Base-by-base conservation (phyloP, 805 yeast genomes). In the Saccharomycopsis fibuligera region DNA sequence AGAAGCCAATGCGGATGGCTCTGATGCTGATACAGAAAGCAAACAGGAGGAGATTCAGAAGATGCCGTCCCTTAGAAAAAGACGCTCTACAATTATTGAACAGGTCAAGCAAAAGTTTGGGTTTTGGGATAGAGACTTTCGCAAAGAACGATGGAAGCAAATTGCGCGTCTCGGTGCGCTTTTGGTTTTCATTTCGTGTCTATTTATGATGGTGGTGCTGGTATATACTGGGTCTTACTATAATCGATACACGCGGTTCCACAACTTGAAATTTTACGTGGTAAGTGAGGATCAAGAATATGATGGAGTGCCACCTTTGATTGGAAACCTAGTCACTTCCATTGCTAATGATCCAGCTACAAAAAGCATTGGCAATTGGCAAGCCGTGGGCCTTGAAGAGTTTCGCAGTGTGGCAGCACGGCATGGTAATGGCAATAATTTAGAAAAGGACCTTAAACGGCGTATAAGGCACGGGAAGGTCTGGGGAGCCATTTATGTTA, bases 401-500 rank as follows among this genome's bases (percentile, higher is more conserved):
- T n/a, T n/a, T n/a, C n/a, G n/a, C n/a, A n/a, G n/a, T n/a, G 41
- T 58, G 3, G 9, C 37, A 9, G 37, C 19, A 5, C 5, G 6
- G 19, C 14, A 33, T 33, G 6, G n/a, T 16, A 8, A 33, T 16
- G 6, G n/a, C 17, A 8, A 33, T 16, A 33, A 12, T 12, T 9
- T 8, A 17, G 37, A 33, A 33, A 6, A 33, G n/a, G 37, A 33
- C 8, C 19, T 33, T 17, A 12, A 17, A 5, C 37, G 37, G 19
- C 9, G n/a, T 5, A n/a, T 33, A n/a, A 5, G 5, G 6, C 37
- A 33, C n/a, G 17, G n/a, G 9, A 57, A 73, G 16, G 81, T 72
- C 57, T 85, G 91, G 93, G 72, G 75, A 22, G 75, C 83, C 0
- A 64, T 82, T 31, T 75, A 78, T 53, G 75, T 83, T 30, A 57